Conservation (phyloP, 306 rosid species). For the Trifolium pratense region DNA sequence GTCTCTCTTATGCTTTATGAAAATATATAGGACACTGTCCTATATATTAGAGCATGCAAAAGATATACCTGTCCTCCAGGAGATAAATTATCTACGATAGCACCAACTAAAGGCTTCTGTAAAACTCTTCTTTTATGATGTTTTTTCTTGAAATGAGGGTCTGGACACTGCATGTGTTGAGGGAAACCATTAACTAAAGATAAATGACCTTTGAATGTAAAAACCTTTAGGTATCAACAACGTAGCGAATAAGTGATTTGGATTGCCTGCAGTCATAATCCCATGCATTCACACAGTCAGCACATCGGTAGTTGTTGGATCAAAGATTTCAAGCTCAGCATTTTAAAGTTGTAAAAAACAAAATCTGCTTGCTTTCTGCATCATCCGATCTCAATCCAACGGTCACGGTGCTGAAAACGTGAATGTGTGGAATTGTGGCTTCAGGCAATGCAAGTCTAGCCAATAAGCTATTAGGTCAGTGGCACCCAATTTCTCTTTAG, state of each 20-base stretch:
- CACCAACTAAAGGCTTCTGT: constrained; percentile 76
- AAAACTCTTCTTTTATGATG: constrained; percentile 89
- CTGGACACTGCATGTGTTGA: constrained; percentile 82
- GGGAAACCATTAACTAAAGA: constrained; percentile 35
- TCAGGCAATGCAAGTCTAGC: neutral
- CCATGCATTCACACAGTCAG: neutral
- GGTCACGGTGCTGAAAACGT: neutral
- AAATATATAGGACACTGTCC: no score
- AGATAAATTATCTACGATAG: constrained; percentile 60
- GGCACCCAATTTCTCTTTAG: neutral
- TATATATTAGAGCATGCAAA: constrained; percentile 37
- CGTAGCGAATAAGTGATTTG: neutral
- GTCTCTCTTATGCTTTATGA: no score
- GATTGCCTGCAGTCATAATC: neutral
- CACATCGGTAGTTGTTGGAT: neutral
- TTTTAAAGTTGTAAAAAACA: neutral
- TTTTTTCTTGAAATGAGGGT: constrained; percentile 90
- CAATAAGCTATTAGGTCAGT: no score
- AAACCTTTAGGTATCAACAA: neutral
- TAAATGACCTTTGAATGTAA: neutral
- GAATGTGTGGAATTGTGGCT: neutral
- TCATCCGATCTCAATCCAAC: neutral
- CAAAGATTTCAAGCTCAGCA: neutral
- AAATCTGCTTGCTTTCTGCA: neutral
- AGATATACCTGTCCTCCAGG: constrained; percentile 76